Evolutionary conservation across 352 stramenopile species (phyloP), one percentile per base, ranked within the genome.

Genomic region (Phytophthora boehmeriae): DNA sequence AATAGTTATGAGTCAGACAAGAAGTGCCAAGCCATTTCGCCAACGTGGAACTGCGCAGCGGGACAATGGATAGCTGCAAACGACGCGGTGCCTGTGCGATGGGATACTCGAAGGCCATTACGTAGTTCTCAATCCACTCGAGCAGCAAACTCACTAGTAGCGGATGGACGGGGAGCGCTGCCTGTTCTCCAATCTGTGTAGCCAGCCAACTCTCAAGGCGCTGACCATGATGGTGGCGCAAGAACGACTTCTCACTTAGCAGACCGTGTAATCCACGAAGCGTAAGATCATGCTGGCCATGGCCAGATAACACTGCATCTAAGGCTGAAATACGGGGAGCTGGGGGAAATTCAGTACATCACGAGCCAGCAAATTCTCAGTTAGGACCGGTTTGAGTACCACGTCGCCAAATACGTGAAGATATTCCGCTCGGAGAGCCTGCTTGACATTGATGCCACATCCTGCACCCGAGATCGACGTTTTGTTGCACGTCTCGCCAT

Each of bases 51-150:
- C 59, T 76, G 28, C 69, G 70, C 0, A 91, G 44, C n/a, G 82
- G 79, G n/a, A 86, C 58, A 50, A 91, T 85, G 1, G 79, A 80
- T 6, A 91, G 60, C 36, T 91, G 79, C 0, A 89, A 70, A 13
- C 60, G 69, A 34, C 76, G 55, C 30, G 82, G 79, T 14, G 70
- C 64, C 53, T 89, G 75, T 0, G 75, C 41, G 17, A 91, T 77
- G 13, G 82, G 79, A 32, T 91, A 91, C 51, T 91, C 82, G 28
- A 91, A 91, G 8, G 82, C 77, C 70, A 91, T 77, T 11, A 89
- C 28, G 53, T 91, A 91, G 43, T 91, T 91, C 53, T 91, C 82
- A 50, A 91, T 80, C 73, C 72, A 91, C 64, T 91, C 82, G 0
- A 88, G 48, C 28, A 88, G 45, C 1, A 91, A 34, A 39, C 67